Evolutionary conservation across 441 rosid genomes (phyloP).

Genomic region (Brassica hybrid): DNA sequence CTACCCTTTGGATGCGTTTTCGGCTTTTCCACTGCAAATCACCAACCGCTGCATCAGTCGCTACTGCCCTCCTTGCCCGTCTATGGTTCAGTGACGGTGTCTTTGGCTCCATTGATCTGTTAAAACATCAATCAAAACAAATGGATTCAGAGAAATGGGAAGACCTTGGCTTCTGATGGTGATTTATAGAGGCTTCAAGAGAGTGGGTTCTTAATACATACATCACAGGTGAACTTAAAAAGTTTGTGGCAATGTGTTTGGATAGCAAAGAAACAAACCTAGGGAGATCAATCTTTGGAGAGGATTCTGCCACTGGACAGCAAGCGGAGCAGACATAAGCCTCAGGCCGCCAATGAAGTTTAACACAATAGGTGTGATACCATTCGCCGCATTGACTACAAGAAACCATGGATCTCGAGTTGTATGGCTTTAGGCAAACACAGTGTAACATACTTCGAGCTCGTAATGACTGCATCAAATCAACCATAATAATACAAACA

Average conservation of each 20-base stretch:
- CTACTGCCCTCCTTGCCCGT: slow-evolving; percentile 26
- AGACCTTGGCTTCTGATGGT: background rate
- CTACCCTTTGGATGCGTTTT: slow-evolving; percentile 74
- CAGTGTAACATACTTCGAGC: slow-evolving; percentile 85
- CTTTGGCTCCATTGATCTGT: slow-evolving; percentile 58
- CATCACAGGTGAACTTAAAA: background rate
- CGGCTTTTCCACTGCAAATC: slow-evolving; percentile 67
- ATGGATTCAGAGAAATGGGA: background rate
- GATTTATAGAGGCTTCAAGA: background rate
- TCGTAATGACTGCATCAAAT: slow-evolving; percentile 62
- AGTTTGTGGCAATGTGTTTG: slow-evolving; percentile 5
- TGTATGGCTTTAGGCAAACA: slow-evolving; percentile 81
- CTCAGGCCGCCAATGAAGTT: slow-evolving; percentile 52
- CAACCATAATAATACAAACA: slow-evolving; percentile 22
- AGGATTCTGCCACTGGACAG: slow-evolving; percentile 49
- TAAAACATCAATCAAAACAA: slow-evolving; percentile 30
- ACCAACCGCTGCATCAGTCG: slow-evolving; percentile 44
- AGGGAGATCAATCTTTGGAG: slow-evolving; percentile 43
- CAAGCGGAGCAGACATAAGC: slow-evolving; percentile 81
- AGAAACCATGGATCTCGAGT: slow-evolving; percentile 61
- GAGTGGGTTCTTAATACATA: background rate
- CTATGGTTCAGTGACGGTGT: slow-evolving; percentile 51
- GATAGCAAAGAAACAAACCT: slow-evolving; percentile 48
- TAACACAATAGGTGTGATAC: slow-evolving; percentile 80
- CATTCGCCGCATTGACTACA: slow-evolving; percentile 75